Evolutionary conservation across 2,329 filamentous ascomycete species (phyloP), one percentile per base, ranked within the genome.

Genomic region (Remersonia thermophila): DNA sequence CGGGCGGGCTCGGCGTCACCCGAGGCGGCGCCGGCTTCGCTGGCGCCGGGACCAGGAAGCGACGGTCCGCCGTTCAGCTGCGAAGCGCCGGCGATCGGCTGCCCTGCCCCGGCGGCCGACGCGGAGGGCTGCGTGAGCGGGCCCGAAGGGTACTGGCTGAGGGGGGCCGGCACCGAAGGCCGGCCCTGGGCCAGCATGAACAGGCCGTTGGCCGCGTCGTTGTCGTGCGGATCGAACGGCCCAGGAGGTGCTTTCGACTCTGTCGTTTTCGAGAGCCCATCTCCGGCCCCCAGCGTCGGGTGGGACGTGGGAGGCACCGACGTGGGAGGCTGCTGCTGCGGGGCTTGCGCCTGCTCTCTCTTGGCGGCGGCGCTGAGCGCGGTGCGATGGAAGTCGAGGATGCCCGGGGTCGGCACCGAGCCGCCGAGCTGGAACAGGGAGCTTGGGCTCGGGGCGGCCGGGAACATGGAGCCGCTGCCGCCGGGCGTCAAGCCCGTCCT

Each of bases 381-480:
- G 45, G 89, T 93, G 41, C 89, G 81, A 51, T 96, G 89, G 51
- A 98, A 98, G 52, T 98, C 91, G 33, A 93, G 65, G 0, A 89
- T 94, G 43, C 80, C 80, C 7, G 91, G 91, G 2, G 91, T 98
- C 3, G 85, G 82, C 38, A 80, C 83, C 46, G 83, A 83, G 53
- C 75, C 83, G 46, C 83, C 77, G 27, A 91, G 80, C 42, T 80
- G 80, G 59, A 87, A 84, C 6, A 95, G 62, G 34, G 82, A 81
- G 62, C 86, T 80, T 0, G 84, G 83, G 56, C 83, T 93, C 26
- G 85, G 87, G 55, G 83, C 93, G 2, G 85, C 81, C 37, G 81
- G 86, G 66, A 96, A 96, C 85, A 96, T 96, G 50, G 87, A 93
- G 50, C 87, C 89, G 56, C 87, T 86, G 47, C 89, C 89, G 42